Evolutionary conservation across 148 eudicot genomes (phyloP).

Genomic region (Limonium bicolor): DNA sequence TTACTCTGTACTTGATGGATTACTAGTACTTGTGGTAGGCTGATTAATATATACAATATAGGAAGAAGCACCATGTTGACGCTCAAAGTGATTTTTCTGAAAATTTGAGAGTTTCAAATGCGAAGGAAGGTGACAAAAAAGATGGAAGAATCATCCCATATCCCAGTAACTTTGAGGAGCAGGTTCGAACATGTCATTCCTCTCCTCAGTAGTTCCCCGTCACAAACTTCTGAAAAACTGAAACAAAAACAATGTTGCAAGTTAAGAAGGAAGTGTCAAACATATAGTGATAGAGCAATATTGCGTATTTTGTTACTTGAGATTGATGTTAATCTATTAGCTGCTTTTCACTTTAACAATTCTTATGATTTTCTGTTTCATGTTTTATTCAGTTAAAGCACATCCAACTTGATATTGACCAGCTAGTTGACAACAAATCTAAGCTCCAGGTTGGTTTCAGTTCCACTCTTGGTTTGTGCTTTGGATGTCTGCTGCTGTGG

Average conservation of each 20-base stretch:
- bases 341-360: too few relatives aligned
- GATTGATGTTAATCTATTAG: too few relatives aligned
- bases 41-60: too few relatives aligned
- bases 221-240: too few relatives aligned
- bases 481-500: too few relatives aligned
- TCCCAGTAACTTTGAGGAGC: slow-evolving; percentile 26
- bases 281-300: too few relatives aligned
- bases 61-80: slow-evolving; percentile 40
- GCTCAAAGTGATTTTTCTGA: slow-evolving; percentile 41
- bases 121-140: slow-evolving; percentile 23
- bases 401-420: slow-evolving; percentile 39
- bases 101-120: slow-evolving; percentile 34
- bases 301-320: too few relatives aligned
- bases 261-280: too few relatives aligned
- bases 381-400: slow-evolving; percentile 43
- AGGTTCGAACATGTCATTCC: slow-evolving; percentile 47
- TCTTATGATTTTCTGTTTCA: slow-evolving; percentile 1
- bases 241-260: too few relatives aligned
- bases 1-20: too few relatives aligned
- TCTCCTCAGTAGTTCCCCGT: too few relatives aligned
- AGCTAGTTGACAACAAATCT: slow-evolving; percentile 35
- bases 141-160: slow-evolving; percentile 24
- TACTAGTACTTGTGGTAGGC: too few relatives aligned
- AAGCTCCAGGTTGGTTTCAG: slow-evolving; percentile 49
- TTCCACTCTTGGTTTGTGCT: slow-evolving; percentile 1